Conservation (phyloP, 345 rosid genomes). For the Iberis pinnata region DNA sequence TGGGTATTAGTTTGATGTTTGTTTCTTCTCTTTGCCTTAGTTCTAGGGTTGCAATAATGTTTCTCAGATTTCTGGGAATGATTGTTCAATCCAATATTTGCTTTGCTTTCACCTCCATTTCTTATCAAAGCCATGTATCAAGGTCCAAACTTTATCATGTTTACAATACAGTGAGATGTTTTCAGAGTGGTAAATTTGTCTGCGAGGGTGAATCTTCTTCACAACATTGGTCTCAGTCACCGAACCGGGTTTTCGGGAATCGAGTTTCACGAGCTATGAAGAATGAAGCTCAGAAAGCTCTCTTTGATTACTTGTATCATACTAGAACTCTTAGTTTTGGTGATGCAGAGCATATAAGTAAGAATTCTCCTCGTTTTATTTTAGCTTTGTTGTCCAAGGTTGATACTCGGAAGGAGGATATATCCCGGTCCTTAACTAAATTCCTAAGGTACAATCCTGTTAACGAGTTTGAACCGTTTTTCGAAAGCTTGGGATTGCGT, state of each 20-base stretch:
- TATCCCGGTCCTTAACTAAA: slow-evolving; percentile 34
- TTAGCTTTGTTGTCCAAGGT: slow-evolving; percentile 35
- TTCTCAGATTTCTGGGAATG: slow-evolving; percentile 15
- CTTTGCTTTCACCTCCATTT: slow-evolving; percentile 27
- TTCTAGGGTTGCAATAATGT: slow-evolving; percentile 9
- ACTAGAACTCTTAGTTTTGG: slow-evolving; percentile 50
- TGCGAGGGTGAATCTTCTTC: slow-evolving; percentile 17
- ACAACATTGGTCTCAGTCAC: slow-evolving; percentile 29
- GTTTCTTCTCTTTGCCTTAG: slow-evolving; percentile 11
- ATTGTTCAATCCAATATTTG: slow-evolving; percentile 23
- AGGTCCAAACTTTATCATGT: slow-evolving; percentile 24
- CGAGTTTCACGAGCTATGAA: slow-evolving; percentile 25
- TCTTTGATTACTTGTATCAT: slow-evolving; percentile 56
- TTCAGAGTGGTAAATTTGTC: slow-evolving; percentile 29
- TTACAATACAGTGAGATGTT: slow-evolving; percentile 32
- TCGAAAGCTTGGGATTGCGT: slow-evolving; percentile 68
- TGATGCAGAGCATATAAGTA: slow-evolving; percentile 67
- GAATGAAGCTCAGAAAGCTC: slow-evolving; percentile 53
- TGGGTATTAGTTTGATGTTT: slow-evolving; percentile 8
- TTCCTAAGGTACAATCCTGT: slow-evolving; percentile 64
- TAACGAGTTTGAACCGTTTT: slow-evolving; percentile 85
- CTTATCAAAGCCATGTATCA: background rate
- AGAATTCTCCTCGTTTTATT: slow-evolving; percentile 52
- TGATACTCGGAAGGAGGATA: slow-evolving; percentile 27
- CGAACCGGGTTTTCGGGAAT: slow-evolving; percentile 18